Base-by-base conservation (phyloP, 495 filamentous ascomycete species). In the Neurospora africana region DNA sequence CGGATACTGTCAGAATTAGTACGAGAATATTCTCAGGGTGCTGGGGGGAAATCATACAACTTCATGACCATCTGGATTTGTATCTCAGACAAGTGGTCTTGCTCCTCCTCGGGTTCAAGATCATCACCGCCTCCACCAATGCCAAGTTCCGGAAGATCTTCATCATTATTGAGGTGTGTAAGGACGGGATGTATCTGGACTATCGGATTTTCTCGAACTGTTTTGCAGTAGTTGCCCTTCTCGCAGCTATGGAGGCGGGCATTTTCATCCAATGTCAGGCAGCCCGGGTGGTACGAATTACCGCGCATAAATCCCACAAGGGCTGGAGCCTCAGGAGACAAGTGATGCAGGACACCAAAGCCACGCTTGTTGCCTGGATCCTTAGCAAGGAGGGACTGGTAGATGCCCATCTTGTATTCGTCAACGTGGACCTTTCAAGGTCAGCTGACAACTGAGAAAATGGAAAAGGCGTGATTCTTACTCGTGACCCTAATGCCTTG, bases 161-260 rank as follows among this genome's bases (percentile, higher is more conserved):
- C 76, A 36, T 90, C 91, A 67, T 87, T 79, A 0, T 76, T 70
- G 8, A 83, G 82, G 71, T 75, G 86, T 73, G 71, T 89, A 83
- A 97, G 84, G 61, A 97, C 90, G 0, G 95, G 95, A 19, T 83
- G 87, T 68, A 98, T 96, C 80, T 87, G 89, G 23, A 98, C 91
- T 0, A 91, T 84, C 2, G 88, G 78, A 9, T 86, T 84, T 15
- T 79, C 81, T 40, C 87, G 80, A 3, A 91, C 78, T 0, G 83
- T 84, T 0, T 82, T 44, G 76, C 94, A 97, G 1, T 84, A 82
- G 37, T 86, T 87, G 3, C 90, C 92, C 71, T 87, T 89, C 75
- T 95, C 94, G 73, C 95, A 98, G 76, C 93, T 95, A 80, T 98
- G 94, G 33, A 98, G 83, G n/a, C 90, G 88, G n/a, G 87, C 88